Conservation (phyloP, 345 rosid species). For the Microthlaspi erraticum region DNA sequence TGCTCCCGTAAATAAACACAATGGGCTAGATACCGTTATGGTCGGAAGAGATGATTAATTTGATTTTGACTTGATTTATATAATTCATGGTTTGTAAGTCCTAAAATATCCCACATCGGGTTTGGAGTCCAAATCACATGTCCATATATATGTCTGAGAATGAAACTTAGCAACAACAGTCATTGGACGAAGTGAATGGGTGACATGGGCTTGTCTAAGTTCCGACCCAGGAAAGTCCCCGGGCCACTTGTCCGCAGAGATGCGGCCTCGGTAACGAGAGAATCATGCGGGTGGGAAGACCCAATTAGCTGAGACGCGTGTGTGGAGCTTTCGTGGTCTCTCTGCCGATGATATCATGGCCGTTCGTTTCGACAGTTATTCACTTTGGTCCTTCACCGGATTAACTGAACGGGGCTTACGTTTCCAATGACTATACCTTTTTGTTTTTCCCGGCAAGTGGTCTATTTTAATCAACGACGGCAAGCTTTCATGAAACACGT, state of each 20-base stretch:
- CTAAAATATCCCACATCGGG: constrained; percentile 19
- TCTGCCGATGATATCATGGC: constrained; percentile 28
- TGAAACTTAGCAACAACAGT: not conserved
- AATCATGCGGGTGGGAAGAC: constrained; percentile 13
- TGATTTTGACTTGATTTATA: too few species aligned
- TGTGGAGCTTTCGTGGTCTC: constrained; percentile 38
- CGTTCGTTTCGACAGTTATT: constrained; percentile 34
- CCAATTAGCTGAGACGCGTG: constrained; percentile 26
- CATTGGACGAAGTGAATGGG: constrained; percentile 29
- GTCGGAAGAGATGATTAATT: too few species aligned
- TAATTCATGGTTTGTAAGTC: too few species aligned
- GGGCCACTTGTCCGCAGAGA: constrained; percentile 38
- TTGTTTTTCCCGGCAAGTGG: not conserved
- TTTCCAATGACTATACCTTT: constrained; percentile 16
- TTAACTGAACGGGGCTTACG: constrained; percentile 38
- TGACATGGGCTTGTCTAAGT: not conserved
- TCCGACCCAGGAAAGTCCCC: constrained; percentile 41
- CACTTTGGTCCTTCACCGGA: constrained; percentile 8
- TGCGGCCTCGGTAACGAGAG: constrained; percentile 39
- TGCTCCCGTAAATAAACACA: too few species aligned
- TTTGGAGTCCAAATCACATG: accelerated
- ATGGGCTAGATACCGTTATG: too few species aligned
- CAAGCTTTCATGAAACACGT: constrained; percentile 30
- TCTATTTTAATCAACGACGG: not conserved
- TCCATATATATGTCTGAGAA: not conserved